phyloP scores from a whole-genome alignment of 2,329 filamentous ascomycete species.

The Sarocladium kiliense region DNA sequence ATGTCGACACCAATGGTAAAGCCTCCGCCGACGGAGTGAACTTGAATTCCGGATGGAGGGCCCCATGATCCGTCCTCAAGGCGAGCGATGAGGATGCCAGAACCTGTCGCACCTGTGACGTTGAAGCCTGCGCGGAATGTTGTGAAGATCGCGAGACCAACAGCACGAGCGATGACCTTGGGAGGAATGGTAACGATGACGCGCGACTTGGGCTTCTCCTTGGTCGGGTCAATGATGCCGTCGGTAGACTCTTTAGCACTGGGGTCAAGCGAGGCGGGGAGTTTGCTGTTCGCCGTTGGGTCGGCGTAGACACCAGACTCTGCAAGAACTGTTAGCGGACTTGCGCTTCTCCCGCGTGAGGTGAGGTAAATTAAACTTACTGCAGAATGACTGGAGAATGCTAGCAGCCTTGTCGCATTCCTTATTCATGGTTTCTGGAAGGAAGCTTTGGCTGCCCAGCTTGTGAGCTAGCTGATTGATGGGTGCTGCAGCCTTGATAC shows the following conservation, averaged over 20 bases:
- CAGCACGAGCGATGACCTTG: conserved; percentile 59
- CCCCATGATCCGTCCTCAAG: conserved; percentile 67
- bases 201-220: conserved; percentile 36
- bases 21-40: conserved; percentile 74
- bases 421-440: conserved; percentile 80
- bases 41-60: conserved; percentile 74
- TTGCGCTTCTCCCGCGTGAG: not conserved
- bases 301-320: conserved; percentile 49
- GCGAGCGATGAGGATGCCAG: conserved; percentile 59
- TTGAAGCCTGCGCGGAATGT: conserved; percentile 63
- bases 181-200: conserved; percentile 50
- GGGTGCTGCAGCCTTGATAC: conserved; percentile 55
- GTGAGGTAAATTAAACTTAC: conserved; percentile 41
- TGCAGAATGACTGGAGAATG: conserved; percentile 82
- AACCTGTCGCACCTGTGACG: conserved; percentile 61
- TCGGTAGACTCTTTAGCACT: conserved; percentile 20
- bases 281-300: conserved; percentile 18
- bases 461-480: conserved; percentile 80
- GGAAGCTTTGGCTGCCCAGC: conserved; percentile 77
- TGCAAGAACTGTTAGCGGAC: conserved; percentile 17
- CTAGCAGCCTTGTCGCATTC: conserved; percentile 87
- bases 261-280: conserved; percentile 24
- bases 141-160: conserved; percentile 68
- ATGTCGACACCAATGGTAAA: conserved; percentile 77
- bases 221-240: conserved; percentile 24